These are phyloP conservation scores for Stylonectria norvegica DNA, from an alignment of 2,329 filamentous ascomycete genomes.

Conservation along the genomic window DNA sequence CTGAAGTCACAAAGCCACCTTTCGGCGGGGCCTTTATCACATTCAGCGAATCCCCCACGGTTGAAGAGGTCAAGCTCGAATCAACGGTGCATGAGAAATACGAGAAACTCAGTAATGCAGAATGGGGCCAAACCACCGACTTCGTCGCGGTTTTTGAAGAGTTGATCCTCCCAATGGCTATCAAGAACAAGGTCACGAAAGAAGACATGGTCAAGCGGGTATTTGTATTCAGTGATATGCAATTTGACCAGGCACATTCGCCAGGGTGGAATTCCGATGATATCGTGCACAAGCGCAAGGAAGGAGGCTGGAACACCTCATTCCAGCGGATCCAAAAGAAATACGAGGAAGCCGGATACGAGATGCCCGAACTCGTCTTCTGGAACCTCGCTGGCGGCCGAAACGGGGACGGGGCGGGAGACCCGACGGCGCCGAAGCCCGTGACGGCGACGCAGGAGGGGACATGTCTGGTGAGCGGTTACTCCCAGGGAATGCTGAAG, in stretches of 20 bases:
- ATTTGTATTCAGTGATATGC: conserved; percentile 61
- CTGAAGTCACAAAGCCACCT: conserved; percentile 49
- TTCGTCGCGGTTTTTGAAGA: conserved; percentile 53
- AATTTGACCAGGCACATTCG: conserved; percentile 44
- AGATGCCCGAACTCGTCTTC: conserved; percentile 57
- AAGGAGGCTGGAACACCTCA: conserved; percentile 39
- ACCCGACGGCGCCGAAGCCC: conserved; percentile 44
- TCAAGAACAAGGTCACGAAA: conserved; percentile 45
- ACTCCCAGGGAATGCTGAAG: conserved; percentile 57
- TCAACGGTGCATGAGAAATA: conserved; percentile 42
- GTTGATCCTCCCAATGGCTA: conserved; percentile 53
- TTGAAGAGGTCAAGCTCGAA: conserved; percentile 40
- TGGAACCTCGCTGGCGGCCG: conserved; percentile 53
- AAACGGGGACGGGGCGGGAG: conserved; percentile 16
- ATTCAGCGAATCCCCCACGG: conserved; percentile 41
- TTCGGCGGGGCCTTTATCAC: conserved; percentile 56
- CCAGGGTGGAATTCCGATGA: not conserved
- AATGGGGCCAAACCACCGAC: conserved; percentile 47
- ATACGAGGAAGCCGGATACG: conserved; percentile 50
- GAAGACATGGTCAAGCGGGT: conserved; percentile 60
- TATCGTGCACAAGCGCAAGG: not conserved
- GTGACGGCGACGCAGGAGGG: conserved; percentile 43
- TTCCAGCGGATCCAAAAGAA: conserved; percentile 47
- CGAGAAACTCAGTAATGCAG: conserved; percentile 20
- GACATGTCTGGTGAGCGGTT: conserved; percentile 51